Evolutionary conservation across 768 basidiomycete species (phyloP).

Genomic region (Amanita pallidorosea): DNA sequence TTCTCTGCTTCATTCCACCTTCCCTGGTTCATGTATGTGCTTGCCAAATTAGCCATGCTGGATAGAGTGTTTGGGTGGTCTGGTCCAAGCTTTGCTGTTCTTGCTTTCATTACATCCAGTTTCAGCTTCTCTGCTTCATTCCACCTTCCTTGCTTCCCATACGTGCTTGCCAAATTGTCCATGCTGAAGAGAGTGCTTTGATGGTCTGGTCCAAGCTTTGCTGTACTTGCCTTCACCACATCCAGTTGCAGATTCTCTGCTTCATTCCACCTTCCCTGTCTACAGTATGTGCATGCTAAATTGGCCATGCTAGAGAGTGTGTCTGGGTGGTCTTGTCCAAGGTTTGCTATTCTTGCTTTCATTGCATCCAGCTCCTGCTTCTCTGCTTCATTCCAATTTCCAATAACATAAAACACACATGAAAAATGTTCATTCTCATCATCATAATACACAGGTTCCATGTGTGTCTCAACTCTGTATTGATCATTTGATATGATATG

Average conservation of each 20-base stretch:
- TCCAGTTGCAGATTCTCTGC: background rate
- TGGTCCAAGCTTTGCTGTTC: background rate
- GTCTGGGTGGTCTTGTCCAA: background rate
- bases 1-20: too few species aligned
- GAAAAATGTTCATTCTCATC: background rate
- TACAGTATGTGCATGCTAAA: background rate
- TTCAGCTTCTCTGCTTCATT: background rate
- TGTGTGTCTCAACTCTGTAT: background rate
- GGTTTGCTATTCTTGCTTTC: background rate
- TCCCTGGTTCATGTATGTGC: too few species aligned
- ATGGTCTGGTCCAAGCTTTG: background rate
- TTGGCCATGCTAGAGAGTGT: background rate
- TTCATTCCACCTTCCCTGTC: background rate
- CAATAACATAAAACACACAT: background rate
- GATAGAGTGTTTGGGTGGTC: background rate
- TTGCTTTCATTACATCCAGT: background rate
- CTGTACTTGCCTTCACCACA: background rate
- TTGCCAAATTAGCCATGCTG: too few species aligned
- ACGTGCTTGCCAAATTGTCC: background rate
- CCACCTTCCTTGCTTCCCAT: background rate
- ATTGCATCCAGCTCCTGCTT: background rate
- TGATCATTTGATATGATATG: conserved; percentile 4
- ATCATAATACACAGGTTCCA: background rate
- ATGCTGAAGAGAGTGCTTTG: background rate
- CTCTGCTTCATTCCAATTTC: background rate